Evolutionary conservation across 2,329 filamentous ascomycete species (phyloP), one percentile per base, ranked within the genome.

Genomic region (Rhynchosporium agropyri): DNA sequence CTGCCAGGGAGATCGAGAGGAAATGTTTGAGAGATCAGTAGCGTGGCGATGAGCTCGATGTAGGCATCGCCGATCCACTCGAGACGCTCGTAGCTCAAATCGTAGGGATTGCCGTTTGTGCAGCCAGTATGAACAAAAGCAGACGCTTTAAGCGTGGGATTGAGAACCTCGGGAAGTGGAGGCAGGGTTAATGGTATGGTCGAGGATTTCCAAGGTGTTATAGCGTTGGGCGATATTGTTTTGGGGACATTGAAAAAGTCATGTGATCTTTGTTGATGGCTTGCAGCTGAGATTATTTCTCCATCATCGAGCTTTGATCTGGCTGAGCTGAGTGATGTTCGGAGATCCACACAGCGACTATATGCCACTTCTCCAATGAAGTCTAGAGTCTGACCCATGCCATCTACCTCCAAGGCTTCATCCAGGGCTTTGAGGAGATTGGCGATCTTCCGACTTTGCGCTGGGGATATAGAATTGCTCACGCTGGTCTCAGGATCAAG

Each of bases 41-140:
- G 83, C 0, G 90, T 88, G 5, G 92, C 85, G 53, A 92, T 86
- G 58, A 92, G 77, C 72, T 96, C 90, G 58, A 96, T 80, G 70
- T 94, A 94, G 26, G 91, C 89, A 74, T 98, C 94, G 6, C 94
- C 94, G 7, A 97, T 81, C 78, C 94, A 92, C 76, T 98, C 94
- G 6, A 97, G 84, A 20, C 86, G 84, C 72, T 97, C 93, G 75
- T 97, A 97, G 71, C 58, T 79, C 7, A 74, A 61, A 46, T 71
- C 69, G n/a, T 64, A 65, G n/a, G 63, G 10, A n/a, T 58, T 65
- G 1, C 67, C 69, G 40, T 33, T 38, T n/a, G 63, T 57, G 20
- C 51, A 59, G 13, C 69, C 71, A 42, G 53, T 78, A 69, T 94
- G 91, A 0, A 84, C 91, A 70, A 93, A 89, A 10, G 86, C 84